These are phyloP conservation scores for Cephalotrichum gorgonifer DNA, from an alignment of 2,329 filamentous ascomycete species.

Conservation along the genomic window DNA sequence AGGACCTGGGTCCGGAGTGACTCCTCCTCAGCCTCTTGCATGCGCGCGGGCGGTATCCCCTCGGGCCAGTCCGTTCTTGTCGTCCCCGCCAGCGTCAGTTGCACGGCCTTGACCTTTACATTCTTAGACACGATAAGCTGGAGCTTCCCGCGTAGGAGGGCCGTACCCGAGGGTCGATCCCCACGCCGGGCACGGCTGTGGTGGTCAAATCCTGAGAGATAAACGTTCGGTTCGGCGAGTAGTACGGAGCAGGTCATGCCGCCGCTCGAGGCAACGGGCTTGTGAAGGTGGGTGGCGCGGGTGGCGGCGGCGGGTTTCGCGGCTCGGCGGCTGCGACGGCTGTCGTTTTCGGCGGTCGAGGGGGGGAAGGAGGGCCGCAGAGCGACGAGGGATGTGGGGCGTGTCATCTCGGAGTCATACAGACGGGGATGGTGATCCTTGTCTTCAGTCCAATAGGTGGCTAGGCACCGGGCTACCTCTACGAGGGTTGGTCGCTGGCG, in stretches of 20 bases:
- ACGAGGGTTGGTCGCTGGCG: background rate
- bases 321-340: background rate
- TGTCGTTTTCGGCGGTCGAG: background rate
- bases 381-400: background rate
- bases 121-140: slow-evolving; percentile 77
- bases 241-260: slow-evolving; percentile 65
- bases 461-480: background rate
- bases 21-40: slow-evolving; percentile 74
- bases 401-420: background rate
- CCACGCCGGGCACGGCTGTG: slow-evolving; percentile 43
- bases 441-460: background rate
- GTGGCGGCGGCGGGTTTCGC: background rate
- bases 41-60: slow-evolving; percentile 80
- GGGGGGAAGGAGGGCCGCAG: background rate
- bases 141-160: slow-evolving; percentile 76
- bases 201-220: slow-evolving; percentile 69
- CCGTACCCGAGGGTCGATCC: slow-evolving; percentile 59
- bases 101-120: slow-evolving; percentile 86
- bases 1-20: slow-evolving; percentile 79
- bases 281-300: slow-evolving; percentile 18
- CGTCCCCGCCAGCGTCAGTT: slow-evolving; percentile 74
- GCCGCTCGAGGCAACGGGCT: slow-evolving; percentile 70
- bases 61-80: slow-evolving; percentile 94
- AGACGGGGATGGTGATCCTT: background rate
- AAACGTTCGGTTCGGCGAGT: slow-evolving; percentile 71